Conservation (phyloP, 148 eudicot genomes). For the Dianthus caryophyllus region DNA sequence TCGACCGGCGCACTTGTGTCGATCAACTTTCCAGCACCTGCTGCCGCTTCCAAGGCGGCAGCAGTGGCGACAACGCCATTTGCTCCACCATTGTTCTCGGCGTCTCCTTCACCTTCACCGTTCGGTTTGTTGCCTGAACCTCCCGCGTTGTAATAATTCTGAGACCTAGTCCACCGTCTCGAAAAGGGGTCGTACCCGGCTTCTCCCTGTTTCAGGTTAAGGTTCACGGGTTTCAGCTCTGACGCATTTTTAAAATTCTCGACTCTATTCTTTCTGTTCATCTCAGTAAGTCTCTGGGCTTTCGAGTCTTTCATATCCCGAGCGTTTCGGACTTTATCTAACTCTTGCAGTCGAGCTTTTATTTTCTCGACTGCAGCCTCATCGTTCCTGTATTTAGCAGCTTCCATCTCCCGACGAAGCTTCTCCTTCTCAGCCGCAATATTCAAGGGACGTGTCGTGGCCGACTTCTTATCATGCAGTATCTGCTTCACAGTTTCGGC, state of each 20-base stretch:
- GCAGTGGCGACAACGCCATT: conserved; percentile 66
- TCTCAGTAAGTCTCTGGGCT: conserved; percentile 76
- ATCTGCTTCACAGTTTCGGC: conserved; percentile 94
- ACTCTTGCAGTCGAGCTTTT: conserved; percentile 63
- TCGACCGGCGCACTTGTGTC: conserved; percentile 92
- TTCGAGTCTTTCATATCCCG: conserved; percentile 61
- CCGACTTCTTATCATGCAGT: conserved; percentile 93
- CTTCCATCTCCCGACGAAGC: conserved; percentile 72
- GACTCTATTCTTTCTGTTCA: conserved; percentile 82
- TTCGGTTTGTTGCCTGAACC: conserved; percentile 25
- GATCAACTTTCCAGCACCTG: conserved; percentile 86
- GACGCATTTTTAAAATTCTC: conserved; percentile 93
- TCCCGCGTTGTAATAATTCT: conserved; percentile 65
- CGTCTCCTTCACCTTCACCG: conserved; percentile 24
- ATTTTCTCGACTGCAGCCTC: conserved; percentile 72
- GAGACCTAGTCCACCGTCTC: conserved; percentile 95
- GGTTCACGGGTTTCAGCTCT: conserved; percentile 51
- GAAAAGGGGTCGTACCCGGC: conserved; percentile 99
- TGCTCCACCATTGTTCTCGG: conserved; percentile 17
- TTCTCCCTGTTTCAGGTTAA: conserved; percentile 72
- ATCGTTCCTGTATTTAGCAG: conserved; percentile 65
- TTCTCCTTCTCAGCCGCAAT: conserved; percentile 97
- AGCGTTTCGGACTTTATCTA: conserved; percentile 57
- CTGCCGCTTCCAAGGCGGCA: conserved; percentile 88
- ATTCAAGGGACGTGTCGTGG: conserved; percentile 77